phyloP scores from a whole-genome alignment of 2,329 filamentous ascomycete genomes.

The Aplosporella prunicola region DNA sequence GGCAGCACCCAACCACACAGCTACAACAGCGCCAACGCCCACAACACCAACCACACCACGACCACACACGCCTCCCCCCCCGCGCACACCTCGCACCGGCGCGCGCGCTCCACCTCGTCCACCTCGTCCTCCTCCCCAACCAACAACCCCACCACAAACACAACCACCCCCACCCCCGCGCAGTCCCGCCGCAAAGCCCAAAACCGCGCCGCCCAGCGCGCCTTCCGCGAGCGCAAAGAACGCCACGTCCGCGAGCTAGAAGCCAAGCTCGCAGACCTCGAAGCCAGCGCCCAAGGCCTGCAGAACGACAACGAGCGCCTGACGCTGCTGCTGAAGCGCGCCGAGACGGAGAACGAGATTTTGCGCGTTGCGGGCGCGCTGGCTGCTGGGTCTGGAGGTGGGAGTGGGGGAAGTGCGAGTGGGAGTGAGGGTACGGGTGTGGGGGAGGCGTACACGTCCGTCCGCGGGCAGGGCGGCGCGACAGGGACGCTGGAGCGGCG shows the following conservation, averaged over 20 bases:
- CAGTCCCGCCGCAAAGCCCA: conserved; percentile 57
- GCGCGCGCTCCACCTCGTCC: not conserved
- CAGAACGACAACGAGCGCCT: conserved; percentile 78
- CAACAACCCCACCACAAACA: not conserved
- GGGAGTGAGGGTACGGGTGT: conserved; percentile 1
- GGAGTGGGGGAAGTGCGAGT: not conserved
- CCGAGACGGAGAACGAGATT: conserved; percentile 86
- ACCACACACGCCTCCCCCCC: conserved; percentile 26
- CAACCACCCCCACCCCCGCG: conserved; percentile 32
- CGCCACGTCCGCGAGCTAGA: conserved; percentile 90
- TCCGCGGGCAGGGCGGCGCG: not conserved
- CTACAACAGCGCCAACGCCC: conserved; percentile 1
- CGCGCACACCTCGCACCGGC: conserved; percentile 28
- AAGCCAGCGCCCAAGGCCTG: conserved; percentile 62
- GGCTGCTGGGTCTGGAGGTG: not conserved
- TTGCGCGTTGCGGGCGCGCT: conserved; percentile 61
- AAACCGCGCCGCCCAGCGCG: conserved; percentile 72
- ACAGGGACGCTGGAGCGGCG: not conserved
- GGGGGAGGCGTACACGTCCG: not conserved
- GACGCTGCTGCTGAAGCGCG: conserved; percentile 72
- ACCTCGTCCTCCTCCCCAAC: conserved; percentile 20
- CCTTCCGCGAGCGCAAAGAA: conserved; percentile 93
- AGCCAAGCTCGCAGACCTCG: conserved; percentile 67
- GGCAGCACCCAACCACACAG: not conserved
- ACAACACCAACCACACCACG: not conserved